These are phyloP conservation scores for Nicotiana otophora DNA, from an alignment of 257 asterid species.

Conservation along the genomic window DNA sequence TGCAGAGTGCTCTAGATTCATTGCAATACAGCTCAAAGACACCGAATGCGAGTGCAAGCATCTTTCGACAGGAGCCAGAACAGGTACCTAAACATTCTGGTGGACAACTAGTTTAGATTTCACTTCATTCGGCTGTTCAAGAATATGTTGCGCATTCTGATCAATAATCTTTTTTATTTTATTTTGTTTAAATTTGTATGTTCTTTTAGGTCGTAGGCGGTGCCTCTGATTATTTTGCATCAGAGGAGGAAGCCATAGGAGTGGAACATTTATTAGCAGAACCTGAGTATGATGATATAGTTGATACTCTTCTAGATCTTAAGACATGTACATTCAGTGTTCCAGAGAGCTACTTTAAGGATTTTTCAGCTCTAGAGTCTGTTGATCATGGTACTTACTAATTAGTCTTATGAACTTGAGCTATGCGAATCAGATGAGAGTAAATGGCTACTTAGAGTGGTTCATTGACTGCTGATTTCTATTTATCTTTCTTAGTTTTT, in stretches of 20 bases:
- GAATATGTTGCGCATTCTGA: not conserved
- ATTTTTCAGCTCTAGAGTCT: not conserved
- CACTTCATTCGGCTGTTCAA: not conserved
- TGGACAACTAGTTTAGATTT: no score
- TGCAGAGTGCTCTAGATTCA: not conserved
- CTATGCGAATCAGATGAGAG: not conserved
- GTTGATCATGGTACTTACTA: not conserved
- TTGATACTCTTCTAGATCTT: not conserved
- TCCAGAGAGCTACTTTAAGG: not conserved
- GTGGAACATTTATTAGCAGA: slow-evolving; percentile 2
- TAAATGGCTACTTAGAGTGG: not conserved
- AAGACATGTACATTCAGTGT: not conserved
- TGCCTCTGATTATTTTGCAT: not conserved
- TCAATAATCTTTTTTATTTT: not conserved
- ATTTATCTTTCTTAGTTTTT: not conserved
- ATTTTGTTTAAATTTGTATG: not conserved
- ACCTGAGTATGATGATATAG: not conserved
- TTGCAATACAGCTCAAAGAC: not conserved
- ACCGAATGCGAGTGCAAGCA: not conserved
- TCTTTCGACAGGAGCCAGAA: not conserved
- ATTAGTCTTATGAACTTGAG: not conserved
- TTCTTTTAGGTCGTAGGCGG: not conserved
- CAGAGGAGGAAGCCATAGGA: slow-evolving; percentile 3
- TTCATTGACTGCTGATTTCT: not conserved
- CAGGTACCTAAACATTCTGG: not conserved